These are phyloP conservation scores for Capniomyces stellatus DNA, from an alignment of 371 early-diverging fungal genomes.

Conservation along the genomic window DNA sequence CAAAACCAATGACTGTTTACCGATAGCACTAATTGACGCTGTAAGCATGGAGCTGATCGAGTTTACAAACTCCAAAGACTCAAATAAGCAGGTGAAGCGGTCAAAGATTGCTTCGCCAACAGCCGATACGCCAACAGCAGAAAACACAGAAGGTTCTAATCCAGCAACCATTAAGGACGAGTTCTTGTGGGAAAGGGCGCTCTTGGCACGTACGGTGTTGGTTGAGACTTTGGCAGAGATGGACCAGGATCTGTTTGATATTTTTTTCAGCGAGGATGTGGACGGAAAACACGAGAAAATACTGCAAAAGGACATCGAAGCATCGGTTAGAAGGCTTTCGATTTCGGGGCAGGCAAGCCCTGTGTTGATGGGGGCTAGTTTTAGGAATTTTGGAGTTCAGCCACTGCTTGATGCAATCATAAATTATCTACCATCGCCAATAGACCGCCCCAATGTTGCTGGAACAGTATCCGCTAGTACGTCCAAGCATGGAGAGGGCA, in stretches of 20 bases:
- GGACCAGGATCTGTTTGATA: conserved; percentile 69
- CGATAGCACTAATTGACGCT: conserved; percentile 45
- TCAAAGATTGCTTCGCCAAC: conserved; percentile 18
- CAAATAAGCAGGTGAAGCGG: conserved; percentile 26
- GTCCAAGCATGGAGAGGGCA: neutral
- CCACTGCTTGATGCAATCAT: conserved; percentile 76
- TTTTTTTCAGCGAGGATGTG: conserved; percentile 48
- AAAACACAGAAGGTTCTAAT: conserved; percentile 1
- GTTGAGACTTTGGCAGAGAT: conserved; percentile 71
- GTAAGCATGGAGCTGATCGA: conserved; percentile 50
- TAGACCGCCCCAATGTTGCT: conserved; percentile 40
- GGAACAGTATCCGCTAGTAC: conserved; percentile 22
- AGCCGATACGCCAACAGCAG: neutral
- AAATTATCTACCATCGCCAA: conserved; percentile 73
- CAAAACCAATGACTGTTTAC: neutral
- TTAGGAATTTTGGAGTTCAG: conserved; percentile 79
- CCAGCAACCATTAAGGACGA: neutral
- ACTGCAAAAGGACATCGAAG: conserved; percentile 33
- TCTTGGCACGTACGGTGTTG: conserved; percentile 20
- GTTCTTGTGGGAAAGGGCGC: conserved; percentile 2
- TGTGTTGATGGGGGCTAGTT: conserved; percentile 80
- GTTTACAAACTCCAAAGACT: conserved; percentile 32
- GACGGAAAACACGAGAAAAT: conserved; percentile 46
- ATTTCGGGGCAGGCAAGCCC: conserved; percentile 49
- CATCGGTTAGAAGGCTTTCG: conserved; percentile 54